Percentiles rank a stretch among this genome's conserved stretches.
These are phyloP conservation scores for Gossypium rotundifolium DNA, from an alignment of 345 rosid genomes.

Conservation along the genomic window DNA sequence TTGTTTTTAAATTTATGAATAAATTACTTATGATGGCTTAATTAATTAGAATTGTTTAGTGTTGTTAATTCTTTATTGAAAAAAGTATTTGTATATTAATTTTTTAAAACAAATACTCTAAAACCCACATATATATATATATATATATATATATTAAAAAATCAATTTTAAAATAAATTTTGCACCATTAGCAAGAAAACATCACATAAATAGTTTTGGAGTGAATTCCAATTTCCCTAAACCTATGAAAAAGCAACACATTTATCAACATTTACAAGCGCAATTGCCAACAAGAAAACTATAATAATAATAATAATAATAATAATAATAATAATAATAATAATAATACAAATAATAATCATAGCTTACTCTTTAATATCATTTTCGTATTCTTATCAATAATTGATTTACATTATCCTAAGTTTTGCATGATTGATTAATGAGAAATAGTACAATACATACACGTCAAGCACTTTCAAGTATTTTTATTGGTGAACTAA, in stretches of 20 bases:
- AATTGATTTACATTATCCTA: neutral
- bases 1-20: neutral
- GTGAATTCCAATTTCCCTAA: neutral
- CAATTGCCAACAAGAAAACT: neutral
- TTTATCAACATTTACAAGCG: neutral
- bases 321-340: no score
- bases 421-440: neutral
- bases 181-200: neutral
- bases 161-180: neutral
- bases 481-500: neutral
- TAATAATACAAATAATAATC: no score
- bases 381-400: neutral
- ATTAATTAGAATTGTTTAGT: neutral
- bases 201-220: neutral
- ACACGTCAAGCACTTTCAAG: neutral
- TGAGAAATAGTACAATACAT: neutral
- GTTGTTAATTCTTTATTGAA: neutral
- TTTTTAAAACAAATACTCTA: no score
- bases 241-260: neutral
- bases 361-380: neutral
- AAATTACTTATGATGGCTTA: no score
- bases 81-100: neutral
- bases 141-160: no score
- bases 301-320: neutral
- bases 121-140: no score